Evolutionary conservation across 495 filamentous ascomycete species (phyloP), one percentile per base, ranked within the genome.

Genomic region (Poronia punctata): DNA sequence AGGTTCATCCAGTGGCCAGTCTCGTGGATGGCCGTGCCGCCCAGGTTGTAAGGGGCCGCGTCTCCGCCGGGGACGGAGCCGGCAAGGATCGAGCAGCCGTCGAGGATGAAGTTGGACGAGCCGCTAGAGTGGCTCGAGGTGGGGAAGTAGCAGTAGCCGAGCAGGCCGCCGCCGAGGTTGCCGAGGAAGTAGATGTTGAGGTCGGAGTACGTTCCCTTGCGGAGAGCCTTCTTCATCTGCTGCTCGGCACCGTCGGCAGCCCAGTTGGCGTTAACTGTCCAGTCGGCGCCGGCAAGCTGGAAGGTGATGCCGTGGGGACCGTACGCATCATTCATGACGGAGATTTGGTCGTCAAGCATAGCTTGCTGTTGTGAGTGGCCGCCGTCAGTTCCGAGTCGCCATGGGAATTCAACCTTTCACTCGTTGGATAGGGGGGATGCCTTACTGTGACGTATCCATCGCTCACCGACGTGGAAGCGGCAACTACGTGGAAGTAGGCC

Each of bases 161-260:
- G 65, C 45, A 65, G 56, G 41, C 52, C 54, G 10, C 63, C 65
- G 34, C 58, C 64, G 9, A 74, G 53, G 35, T 70, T 58, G 28
- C 65, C 68, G 39, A 76, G 68, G 67, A 82, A 79, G 65, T 81
- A 83, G 36, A 83, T 41, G 61, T 83, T 83, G 43, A 83, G 72
- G 19, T 68, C 61, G 25, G 55, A 46, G 64, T 83, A 84, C 44
- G 59, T 64, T 36, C 80, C 80, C 53, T 75, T 64, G 35, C 76
- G 74, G 9, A 84, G 70, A 10, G 70, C 56, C 17, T 38, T 35
- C 69, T 82, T 82, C 76, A 82, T 79, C 16, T 56, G 62, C 23
- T 57, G 31, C 54, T 80, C 70, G 41, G 56, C 51, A 15, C 54
- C 49, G 46, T 71, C 74, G 4, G 38, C 40, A 7, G 72, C 72